These are phyloP conservation scores for Paecilomyces niveus DNA, from an alignment of 2,329 filamentous ascomycete genomes.

Conservation along the genomic window DNA sequence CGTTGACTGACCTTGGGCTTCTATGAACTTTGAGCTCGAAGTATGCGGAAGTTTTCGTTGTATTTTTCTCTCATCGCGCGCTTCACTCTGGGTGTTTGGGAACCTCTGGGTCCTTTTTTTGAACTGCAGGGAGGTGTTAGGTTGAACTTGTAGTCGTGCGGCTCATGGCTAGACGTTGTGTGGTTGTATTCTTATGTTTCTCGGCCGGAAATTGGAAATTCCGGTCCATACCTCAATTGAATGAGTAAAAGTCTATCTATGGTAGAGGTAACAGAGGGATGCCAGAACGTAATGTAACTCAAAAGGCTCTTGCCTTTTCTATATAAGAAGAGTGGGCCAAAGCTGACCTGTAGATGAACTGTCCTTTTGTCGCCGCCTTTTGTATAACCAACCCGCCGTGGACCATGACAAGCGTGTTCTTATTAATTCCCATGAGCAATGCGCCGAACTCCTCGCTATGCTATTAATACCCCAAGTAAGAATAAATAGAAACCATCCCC, in stretches of 20 bases:
- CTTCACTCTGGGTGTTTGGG: background rate
- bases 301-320: background rate
- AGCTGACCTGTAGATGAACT: background rate
- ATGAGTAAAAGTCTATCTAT: background rate
- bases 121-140: background rate
- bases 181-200: background rate
- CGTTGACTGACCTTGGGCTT: conserved; percentile 8
- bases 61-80: background rate
- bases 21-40: background rate
- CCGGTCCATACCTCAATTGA: background rate
- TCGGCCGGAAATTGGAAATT: background rate
- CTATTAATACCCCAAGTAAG: background rate
- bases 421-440: background rate
- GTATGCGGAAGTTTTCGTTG: background rate
- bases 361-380: background rate
- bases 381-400: background rate
- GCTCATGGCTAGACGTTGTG: background rate
- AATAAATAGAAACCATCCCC: background rate
- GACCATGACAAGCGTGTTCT: background rate
- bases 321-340: background rate
- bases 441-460: conserved; percentile 12
- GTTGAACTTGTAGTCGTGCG: background rate
- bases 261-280: background rate
- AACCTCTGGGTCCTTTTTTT: background rate
- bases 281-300: background rate